Evolutionary conservation across 306 rosid genomes (phyloP).

Genomic region (Dryas alaskensis): DNA sequence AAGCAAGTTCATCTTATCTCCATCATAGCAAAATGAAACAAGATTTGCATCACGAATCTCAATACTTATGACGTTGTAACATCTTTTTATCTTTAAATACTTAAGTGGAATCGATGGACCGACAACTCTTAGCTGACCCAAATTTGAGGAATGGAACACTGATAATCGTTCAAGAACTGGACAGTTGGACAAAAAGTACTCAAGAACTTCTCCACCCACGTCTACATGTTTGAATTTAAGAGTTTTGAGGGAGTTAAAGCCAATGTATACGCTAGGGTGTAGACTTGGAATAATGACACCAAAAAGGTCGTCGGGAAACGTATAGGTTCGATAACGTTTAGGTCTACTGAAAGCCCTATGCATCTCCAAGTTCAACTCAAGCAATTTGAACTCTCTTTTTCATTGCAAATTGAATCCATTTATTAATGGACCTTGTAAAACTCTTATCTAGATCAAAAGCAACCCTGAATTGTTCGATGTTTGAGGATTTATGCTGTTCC

Average conservation of each 20-base stretch:
- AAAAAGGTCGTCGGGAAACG: not conserved
- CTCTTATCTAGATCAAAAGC: not conserved
- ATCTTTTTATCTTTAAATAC: not conserved
- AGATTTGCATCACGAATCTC: slow-evolving; percentile 12
- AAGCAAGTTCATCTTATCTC: not conserved
- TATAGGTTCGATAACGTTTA: not conserved
- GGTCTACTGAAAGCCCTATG: not conserved
- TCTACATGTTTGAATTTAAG: not conserved
- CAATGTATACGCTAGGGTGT: not conserved
- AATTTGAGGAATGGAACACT: not conserved
- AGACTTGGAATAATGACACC: not conserved
- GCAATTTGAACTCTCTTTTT: not conserved
- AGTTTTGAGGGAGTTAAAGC: not conserved
- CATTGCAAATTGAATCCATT: not conserved
- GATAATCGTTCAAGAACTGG: not conserved
- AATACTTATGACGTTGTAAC: not conserved
- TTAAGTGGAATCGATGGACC: not conserved
- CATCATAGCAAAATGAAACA: not conserved
- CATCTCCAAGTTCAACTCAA: not conserved
- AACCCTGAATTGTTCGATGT: not conserved
- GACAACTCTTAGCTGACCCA: not conserved
- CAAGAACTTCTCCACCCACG: not conserved
- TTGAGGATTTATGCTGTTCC: not conserved
- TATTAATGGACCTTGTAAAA: not conserved
- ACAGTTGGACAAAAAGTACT: not conserved